Base-by-base conservation (phyloP, 148 eudicot genomes). In the Fagopyrum tataricum region DNA sequence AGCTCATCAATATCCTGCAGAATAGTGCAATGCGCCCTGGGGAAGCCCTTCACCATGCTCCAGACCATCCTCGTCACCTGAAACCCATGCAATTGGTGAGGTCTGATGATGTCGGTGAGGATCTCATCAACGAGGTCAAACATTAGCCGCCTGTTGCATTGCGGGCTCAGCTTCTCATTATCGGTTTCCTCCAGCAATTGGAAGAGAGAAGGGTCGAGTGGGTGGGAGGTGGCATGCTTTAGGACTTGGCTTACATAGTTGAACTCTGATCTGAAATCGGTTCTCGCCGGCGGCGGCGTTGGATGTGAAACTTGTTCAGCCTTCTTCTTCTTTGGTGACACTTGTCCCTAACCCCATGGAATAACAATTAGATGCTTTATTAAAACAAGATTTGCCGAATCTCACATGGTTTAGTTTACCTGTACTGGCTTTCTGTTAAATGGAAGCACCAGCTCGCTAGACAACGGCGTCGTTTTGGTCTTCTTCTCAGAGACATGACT, bases 1-100 rank as follows among this genome's bases (percentile, higher is more conserved):
- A 94, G 77, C 15, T 69, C 81, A 51, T 94, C 97, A 4, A 94
- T 94, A 37, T 94, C 98, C 68, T 91, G 93, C 0, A 91, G 85
- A 39, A 89, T 89, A 56, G 49, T 73, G 72, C 97, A 91, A 59
- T 91, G 69, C 6, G 80, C 79, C 39, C 79, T 75, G 5, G 92
- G 91, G 37, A 83, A 84, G 24, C 80, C 76, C 48, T 73, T 53
- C 0, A 91, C 87, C 69, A 49, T 83, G 48, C 43, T 48, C 48
- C 85, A 85, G n/a, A 94, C 52, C 24, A 64, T 75, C 11, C 83
- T 83, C 40, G 79, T 76, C 44, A 94, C 75, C 71, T 83, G 78
- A 0, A 77, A 77, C 62, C 91, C 93, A 21, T 72, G 47, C 44
- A 82, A 43, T 74, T 21, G 58, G 74, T 31, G n/a, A 0, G 92